Percentiles rank a stretch among this genome's conserved stretches.
phyloP scores from a whole-genome alignment of 2,329 filamentous ascomycete species.

The Coniochaeta sp. region DNA sequence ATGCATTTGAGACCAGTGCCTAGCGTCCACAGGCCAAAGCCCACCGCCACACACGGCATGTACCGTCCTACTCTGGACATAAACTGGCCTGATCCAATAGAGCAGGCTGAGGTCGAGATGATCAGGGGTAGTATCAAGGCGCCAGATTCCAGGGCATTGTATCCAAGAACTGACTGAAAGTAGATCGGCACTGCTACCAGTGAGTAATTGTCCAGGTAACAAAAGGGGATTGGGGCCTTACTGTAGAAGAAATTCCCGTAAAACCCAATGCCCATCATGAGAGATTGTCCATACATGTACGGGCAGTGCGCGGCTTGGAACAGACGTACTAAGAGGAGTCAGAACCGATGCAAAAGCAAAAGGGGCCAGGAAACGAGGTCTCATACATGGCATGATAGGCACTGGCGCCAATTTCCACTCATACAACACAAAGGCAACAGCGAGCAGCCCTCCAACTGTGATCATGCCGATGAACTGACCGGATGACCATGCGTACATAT shows the following conservation, averaged over 20 bases:
- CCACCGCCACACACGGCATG: conserved; percentile 15
- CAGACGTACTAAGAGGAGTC: conserved; percentile 9
- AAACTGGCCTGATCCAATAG: conserved; percentile 22
- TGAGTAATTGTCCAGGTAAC: background rate
- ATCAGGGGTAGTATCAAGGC: conserved; percentile 21
- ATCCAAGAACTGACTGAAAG: conserved; percentile 22
- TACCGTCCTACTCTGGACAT: conserved; percentile 21
- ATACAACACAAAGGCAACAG: conserved; percentile 16
- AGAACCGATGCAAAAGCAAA: background rate
- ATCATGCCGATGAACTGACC: conserved; percentile 16
- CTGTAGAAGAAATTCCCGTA: conserved; percentile 21
- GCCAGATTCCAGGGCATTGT: conserved; percentile 19
- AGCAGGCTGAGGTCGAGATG: conserved; percentile 17
- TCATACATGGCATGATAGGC: conserved; percentile 18
- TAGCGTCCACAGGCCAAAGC: conserved; percentile 26
- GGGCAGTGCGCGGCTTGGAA: conserved; percentile 14
- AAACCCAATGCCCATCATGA: conserved; percentile 20
- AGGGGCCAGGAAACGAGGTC: background rate
- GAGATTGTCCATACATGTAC: conserved; percentile 13
- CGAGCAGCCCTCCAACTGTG: conserved; percentile 11
- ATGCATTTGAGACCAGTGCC: conserved; percentile 23
- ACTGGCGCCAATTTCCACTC: conserved; percentile 19
- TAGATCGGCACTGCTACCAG: conserved; percentile 14
- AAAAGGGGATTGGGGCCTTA: background rate
- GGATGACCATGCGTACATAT: conserved; percentile 18